Evolutionary conservation across 371 early-diverging fungal species (phyloP), one percentile per base, ranked within the genome.

Genomic region (Batrachochytrium dendrobatidis): DNA sequence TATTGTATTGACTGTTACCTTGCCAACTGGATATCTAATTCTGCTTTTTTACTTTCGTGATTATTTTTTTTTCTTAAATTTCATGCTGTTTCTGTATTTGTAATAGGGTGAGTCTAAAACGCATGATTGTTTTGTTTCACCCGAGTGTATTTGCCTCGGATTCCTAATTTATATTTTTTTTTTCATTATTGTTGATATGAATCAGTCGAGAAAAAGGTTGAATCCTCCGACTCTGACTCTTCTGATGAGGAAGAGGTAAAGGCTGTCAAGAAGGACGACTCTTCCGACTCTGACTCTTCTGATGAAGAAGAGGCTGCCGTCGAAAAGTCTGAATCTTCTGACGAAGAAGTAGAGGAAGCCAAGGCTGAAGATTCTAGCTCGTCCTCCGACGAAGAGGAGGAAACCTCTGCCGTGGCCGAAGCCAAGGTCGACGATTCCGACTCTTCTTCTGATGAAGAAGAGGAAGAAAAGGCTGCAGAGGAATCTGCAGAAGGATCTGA

Each of bases 381-480:
- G 1, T 43, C 44, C 31, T 57, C 56, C 2, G 60, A 55, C 15
- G 65, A 65, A 28, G 54, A 63, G 43, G 55, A 60, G 43, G 54
- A 65, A 28, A 18, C 29, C n/a, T 53, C 12, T 17, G 58, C 70
- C 46, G 58, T 10, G 7, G 60, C 25, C 51, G 60, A 52, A 61
- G 56, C 56, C 15, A 59, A 62, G 24, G 56, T 34, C 8, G 57
- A 52, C 12, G 48, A 22, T 25, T 58, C 67, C 45, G 61, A 59
- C 45, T 59, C 58, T 56, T 65, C 66, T 7, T 54, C 59, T 31
- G 68, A 68, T 20, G 69, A 68, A 26, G 71, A 72, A 50, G 64
- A 70, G 63, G 73, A 75, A 25, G 66, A 73, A 12, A 52, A 64
- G 32, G 26, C 66, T 34, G 74, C 76, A 26, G 59, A 69, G 1